A percentile compares a stretch with the other conserved stretches of the same genome.
phyloP scores from a whole-genome alignment of 208 protist species.

The Crithidia mellificae region DNA sequence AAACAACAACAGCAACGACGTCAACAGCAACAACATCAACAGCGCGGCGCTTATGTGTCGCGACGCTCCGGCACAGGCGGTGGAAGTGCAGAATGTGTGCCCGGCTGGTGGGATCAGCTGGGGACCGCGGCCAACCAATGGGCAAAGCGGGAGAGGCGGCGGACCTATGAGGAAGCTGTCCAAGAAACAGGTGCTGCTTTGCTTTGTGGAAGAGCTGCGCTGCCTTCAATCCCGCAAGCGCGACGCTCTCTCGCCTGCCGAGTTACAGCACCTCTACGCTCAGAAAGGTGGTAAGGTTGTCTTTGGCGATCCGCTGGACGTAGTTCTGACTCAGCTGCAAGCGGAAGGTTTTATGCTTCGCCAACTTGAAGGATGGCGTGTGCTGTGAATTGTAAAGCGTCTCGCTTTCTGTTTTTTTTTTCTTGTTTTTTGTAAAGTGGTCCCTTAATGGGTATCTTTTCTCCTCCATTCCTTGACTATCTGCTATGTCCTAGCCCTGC shows the following conservation, averaged over 20 bases:
- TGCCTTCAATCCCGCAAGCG: constrained; percentile 7
- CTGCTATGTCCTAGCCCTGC: too few species aligned
- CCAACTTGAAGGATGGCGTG: constrained; percentile 46
- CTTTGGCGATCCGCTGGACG: constrained; percentile 50
- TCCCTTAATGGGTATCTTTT: constrained; percentile 18
- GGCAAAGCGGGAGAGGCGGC: constrained; percentile 4
- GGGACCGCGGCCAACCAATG: neutral
- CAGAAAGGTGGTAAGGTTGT: constrained; percentile 43
- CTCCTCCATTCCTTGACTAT: too few species aligned
- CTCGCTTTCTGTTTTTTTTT: neutral
- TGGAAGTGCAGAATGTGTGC: neutral
- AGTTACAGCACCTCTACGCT: constrained; percentile 35
- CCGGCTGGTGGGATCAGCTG: neutral
- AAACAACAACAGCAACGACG: neutral
- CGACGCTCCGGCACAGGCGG: neutral
- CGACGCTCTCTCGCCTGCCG: constrained; percentile 5
- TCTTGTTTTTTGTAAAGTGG: constrained; percentile 3
- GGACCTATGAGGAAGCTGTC: constrained; percentile 3
- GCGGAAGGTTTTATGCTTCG: constrained; percentile 61
- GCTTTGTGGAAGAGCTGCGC: constrained; percentile 22
- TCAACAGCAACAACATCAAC: neutral
- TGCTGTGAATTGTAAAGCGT: neutral
- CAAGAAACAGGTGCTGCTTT: constrained; percentile 34
- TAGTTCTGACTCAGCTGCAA: constrained; percentile 61
- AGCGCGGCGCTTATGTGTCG: neutral